Conservation (phyloP, 257 asterid species). For the Oldenlandia corymbosa region DNA sequence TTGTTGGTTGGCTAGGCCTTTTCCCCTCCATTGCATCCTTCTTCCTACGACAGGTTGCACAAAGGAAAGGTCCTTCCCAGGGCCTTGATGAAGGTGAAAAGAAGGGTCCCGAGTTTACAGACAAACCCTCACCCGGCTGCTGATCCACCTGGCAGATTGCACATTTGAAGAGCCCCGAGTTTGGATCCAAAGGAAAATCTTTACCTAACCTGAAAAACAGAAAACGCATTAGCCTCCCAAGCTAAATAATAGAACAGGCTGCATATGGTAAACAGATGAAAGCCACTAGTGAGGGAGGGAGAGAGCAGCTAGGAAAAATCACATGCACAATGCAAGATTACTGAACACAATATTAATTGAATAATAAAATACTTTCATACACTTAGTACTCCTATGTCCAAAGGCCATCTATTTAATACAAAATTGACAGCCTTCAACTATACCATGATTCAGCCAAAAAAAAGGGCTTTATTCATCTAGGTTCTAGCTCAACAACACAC, state of each 20-base stretch:
- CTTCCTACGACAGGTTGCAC: constrained; percentile 81
- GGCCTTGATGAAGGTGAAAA: constrained; percentile 91
- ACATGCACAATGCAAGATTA: neutral
- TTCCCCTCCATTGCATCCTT: constrained; percentile 98
- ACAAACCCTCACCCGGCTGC: constrained; percentile 73
- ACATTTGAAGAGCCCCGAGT: constrained; percentile 80
- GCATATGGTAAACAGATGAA: too few relatives aligned
- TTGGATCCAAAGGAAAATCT: constrained; percentile 71
- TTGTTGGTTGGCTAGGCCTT: constrained; percentile 43
- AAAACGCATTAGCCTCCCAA: neutral
- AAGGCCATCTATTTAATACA: neutral
- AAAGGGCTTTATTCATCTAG: neutral
- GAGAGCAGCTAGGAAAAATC: too few relatives aligned
- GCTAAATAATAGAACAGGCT: neutral
- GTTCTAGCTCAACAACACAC: neutral
- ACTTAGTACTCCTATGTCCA: neutral
- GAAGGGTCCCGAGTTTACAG: constrained; percentile 81
- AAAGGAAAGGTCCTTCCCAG: constrained; percentile 98
- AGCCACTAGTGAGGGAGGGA: too few relatives aligned
- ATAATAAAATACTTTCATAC: neutral
- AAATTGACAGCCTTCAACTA: neutral
- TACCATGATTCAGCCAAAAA: too few relatives aligned
- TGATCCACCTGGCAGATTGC: constrained; percentile 94
- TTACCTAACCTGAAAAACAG: constrained; percentile 71
- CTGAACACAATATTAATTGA: neutral